Conservation (phyloP, 257 asterid genomes). For the Penstemon davidsonii region DNA sequence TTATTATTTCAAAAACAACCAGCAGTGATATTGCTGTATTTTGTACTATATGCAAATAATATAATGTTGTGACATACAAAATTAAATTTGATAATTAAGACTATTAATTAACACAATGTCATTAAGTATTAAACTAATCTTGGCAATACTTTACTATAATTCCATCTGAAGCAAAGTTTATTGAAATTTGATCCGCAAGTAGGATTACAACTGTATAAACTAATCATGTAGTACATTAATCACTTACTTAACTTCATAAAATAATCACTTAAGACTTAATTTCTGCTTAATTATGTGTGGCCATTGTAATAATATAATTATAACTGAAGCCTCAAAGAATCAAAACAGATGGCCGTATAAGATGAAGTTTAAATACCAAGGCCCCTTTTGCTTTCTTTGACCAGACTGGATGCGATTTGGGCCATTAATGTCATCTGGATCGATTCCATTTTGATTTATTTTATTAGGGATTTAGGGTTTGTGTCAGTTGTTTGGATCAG, state of each 20-base stretch:
- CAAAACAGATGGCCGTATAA: slow-evolving; percentile 3
- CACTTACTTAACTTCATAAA: slow-evolving; percentile 16
- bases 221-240: slow-evolving; percentile 22
- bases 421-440: no score
- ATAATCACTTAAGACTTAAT: background rate
- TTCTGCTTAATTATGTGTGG: slow-evolving; percentile 19
- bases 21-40: no score
- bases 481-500: no score
- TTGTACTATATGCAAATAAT: no score
- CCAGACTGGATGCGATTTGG: no score
- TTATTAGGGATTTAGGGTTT: no score
- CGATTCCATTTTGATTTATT: no score
- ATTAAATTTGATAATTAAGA: background rate
- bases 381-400: no score
- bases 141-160: slow-evolving; percentile 18
- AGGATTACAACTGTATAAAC: slow-evolving; percentile 37
- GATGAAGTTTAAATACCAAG: background rate
- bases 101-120: slow-evolving; percentile 37
- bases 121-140: slow-evolving; percentile 30
- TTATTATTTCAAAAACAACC: no score
- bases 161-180: slow-evolving; percentile 28
- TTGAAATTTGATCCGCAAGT: slow-evolving; percentile 34
- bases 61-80: no score
- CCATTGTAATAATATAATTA: background rate
- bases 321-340: background rate